phyloP scores from a whole-genome alignment of 345 rosid species.

The Jatropha curcas region DNA sequence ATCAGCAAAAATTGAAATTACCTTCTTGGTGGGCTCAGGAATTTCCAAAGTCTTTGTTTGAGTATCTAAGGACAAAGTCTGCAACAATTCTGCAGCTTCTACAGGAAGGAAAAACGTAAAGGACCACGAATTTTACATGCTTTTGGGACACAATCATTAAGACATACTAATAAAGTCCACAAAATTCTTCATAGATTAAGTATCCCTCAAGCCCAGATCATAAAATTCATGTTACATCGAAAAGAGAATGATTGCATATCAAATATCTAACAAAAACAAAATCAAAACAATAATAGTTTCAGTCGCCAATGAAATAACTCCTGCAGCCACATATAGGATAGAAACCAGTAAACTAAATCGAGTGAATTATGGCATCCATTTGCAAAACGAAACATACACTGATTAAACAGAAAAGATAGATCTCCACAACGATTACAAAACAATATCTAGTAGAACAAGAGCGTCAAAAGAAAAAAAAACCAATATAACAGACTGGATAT shows the following conservation, averaged over 20 bases:
- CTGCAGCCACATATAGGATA: not conserved
- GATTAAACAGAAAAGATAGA: not conserved
- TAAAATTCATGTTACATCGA: too few species aligned
- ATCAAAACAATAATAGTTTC: not conserved
- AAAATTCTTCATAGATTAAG: not conserved
- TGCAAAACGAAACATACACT: not conserved
- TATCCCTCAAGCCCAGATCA: not conserved
- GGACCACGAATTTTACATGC: too few species aligned
- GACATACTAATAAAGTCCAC: too few species aligned
- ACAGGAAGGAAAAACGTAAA: slow-evolving; percentile 40
- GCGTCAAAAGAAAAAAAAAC: not conserved
- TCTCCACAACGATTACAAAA: not conserved
- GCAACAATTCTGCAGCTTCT: slow-evolving; percentile 85
- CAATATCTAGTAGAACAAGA: not conserved
- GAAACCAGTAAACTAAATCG: not conserved
- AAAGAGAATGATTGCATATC: too few species aligned
- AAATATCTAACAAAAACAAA: not conserved
- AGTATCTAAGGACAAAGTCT: slow-evolving; percentile 68
- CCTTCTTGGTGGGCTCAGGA: slow-evolving; percentile 79
- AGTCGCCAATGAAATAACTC: not conserved
- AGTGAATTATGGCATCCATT: not conserved
- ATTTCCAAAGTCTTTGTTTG: slow-evolving; percentile 63
- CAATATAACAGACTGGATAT: not conserved
- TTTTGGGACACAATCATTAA: not conserved
- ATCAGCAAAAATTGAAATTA: not conserved